Percentiles rank a stretch among this genome's conserved stretches.
Conservation (phyloP, 768 basidiomycete genomes). For the Russula lepida region DNA sequence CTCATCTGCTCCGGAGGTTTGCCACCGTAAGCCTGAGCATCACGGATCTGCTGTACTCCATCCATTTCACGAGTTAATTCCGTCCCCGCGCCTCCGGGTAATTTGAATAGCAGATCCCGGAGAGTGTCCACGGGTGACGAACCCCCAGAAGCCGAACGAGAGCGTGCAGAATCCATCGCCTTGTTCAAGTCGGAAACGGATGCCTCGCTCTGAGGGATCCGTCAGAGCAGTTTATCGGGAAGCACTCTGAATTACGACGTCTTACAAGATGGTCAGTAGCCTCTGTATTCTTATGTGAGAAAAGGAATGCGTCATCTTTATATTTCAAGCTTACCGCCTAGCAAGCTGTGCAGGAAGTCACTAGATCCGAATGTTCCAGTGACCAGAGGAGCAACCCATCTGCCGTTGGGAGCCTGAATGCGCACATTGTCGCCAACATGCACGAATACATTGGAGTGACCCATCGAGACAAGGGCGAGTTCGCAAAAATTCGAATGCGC, state of each 20-base stretch:
- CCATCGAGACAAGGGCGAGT: slow-evolving; percentile 64
- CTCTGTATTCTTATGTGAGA: slow-evolving; percentile 31
- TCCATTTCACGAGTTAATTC: slow-evolving; percentile 65
- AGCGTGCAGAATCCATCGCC: slow-evolving; percentile 63
- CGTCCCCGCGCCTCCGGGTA: slow-evolving; percentile 53
- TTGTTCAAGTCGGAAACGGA: slow-evolving; percentile 84
- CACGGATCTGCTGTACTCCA: slow-evolving; percentile 50
- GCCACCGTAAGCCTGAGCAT: slow-evolving; percentile 39
- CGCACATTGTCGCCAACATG: slow-evolving; percentile 81
- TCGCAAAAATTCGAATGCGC: slow-evolving; percentile 92
- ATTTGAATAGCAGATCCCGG: slow-evolving; percentile 48
- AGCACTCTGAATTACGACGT: not conserved
- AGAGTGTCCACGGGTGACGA: slow-evolving; percentile 39
- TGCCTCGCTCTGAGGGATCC: slow-evolving; percentile 36
- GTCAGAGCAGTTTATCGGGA: not conserved
- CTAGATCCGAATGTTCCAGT: slow-evolving; percentile 76
- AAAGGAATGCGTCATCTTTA: not conserved
- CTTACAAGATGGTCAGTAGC: slow-evolving; percentile 55
- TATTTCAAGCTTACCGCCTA: slow-evolving; percentile 47
- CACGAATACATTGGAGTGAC: slow-evolving; percentile 67
- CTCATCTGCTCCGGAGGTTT: slow-evolving; percentile 74
- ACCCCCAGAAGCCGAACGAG: slow-evolving; percentile 30
- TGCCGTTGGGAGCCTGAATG: slow-evolving; percentile 66
- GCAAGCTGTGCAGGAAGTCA: slow-evolving; percentile 71
- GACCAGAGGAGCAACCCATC: slow-evolving; percentile 70